Conservation (phyloP, 1,139 yeast species). For the Meyerozyma athensensis region DNA sequence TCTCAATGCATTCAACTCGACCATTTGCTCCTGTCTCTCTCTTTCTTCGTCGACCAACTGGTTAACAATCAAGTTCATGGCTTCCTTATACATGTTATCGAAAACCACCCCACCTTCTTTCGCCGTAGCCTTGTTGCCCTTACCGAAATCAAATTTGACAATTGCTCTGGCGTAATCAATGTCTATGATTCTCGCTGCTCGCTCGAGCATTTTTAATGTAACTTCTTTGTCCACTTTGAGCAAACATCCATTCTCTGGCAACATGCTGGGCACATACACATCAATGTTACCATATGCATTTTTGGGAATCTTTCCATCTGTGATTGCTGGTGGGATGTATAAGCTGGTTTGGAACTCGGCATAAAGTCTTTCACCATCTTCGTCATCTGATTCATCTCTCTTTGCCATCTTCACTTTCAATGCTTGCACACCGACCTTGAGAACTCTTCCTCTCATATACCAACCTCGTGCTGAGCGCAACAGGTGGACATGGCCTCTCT, state of each 20-base stretch:
- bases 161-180: conserved; percentile 87
- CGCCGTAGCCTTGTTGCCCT: conserved; percentile 51
- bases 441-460: conserved; percentile 75
- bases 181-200: conserved; percentile 66
- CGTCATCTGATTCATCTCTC: conserved; percentile 19
- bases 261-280: conserved; percentile 68
- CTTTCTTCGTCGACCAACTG: conserved; percentile 53
- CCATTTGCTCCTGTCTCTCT: conserved; percentile 41
- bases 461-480: conserved; percentile 78
- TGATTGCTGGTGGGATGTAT: conserved; percentile 61
- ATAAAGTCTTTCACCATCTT: conserved; percentile 53
- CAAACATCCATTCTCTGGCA: conserved; percentile 77
- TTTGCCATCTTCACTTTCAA: conserved; percentile 36
- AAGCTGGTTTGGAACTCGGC: conserved; percentile 73
- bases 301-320: conserved; percentile 62
- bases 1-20: conserved; percentile 50
- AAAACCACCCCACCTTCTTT: conserved; percentile 75
- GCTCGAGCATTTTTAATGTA: conserved; percentile 48
- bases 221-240: conserved; percentile 24
- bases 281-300: conserved; percentile 84
- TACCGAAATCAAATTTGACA: conserved; percentile 71
- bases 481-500: conserved; percentile 56
- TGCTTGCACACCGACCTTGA: conserved; percentile 69
- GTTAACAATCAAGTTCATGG: conserved; percentile 53
- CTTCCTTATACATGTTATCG: conserved; percentile 59